These are phyloP conservation scores for Ilex aquifolium DNA, from an alignment of 257 asterid genomes.

Conservation along the genomic window DNA sequence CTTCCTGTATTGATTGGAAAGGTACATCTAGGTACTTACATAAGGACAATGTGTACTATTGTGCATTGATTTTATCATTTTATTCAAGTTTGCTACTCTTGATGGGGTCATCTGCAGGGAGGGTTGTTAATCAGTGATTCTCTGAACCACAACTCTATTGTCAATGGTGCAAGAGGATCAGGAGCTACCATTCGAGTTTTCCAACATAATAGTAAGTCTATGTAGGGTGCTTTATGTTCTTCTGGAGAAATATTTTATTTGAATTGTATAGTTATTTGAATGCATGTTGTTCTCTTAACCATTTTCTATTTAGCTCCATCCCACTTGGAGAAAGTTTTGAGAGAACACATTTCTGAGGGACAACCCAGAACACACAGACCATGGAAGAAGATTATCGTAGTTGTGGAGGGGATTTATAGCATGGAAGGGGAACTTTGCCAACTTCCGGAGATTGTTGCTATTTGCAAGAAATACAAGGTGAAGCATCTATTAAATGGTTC, in stretches of 20 bases:
- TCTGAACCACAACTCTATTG: slow-evolving; percentile 92
- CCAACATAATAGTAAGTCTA: slow-evolving; percentile 84
- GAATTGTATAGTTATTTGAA: too few relatives aligned
- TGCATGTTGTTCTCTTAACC: too few relatives aligned
- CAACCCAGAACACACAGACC: slow-evolving; percentile 98
- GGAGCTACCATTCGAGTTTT: slow-evolving; percentile 95
- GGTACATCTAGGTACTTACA: slow-evolving; percentile 33
- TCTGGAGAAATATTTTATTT: background rate
- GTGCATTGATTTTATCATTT: background rate
- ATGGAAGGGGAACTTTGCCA: slow-evolving; percentile 99
- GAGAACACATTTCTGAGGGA: slow-evolving; percentile 92
- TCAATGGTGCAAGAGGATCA: slow-evolving; percentile 98
- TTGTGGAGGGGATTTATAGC: slow-evolving; percentile 99
- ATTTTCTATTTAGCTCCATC: slow-evolving; percentile 60
- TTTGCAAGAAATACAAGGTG: slow-evolving; percentile 98
- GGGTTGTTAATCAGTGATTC: slow-evolving; percentile 94
- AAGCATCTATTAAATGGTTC: slow-evolving; percentile 1
- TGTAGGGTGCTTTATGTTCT: slow-evolving; percentile 6
- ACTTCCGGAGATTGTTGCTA: slow-evolving; percentile 91
- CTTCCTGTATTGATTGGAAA: slow-evolving; percentile 83
- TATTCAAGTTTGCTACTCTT: background rate
- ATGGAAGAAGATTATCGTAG: slow-evolving; percentile 91
- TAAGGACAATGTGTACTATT: too few relatives aligned
- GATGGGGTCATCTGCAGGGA: slow-evolving; percentile 48
- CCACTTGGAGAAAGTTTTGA: slow-evolving; percentile 85